Evolutionary conservation across 768 basidiomycete species (phyloP).

Genomic region (Termitomyces sp.): DNA sequence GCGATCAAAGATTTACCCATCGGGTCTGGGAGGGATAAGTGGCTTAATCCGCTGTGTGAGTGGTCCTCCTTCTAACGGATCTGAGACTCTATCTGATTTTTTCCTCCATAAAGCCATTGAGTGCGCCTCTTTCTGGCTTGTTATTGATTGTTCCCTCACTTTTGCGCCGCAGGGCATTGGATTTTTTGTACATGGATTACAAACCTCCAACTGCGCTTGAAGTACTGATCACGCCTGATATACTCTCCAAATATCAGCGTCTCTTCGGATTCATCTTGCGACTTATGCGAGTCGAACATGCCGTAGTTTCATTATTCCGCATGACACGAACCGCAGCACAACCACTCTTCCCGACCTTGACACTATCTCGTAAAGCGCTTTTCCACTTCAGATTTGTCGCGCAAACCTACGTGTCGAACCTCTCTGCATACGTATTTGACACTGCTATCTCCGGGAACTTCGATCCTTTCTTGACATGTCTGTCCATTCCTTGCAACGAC

Average conservation of each 20-base stretch:
- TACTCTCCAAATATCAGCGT: conserved; percentile 82
- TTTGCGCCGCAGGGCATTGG: conserved; percentile 55
- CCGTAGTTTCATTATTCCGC: conserved; percentile 58
- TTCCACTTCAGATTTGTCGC: conserved; percentile 70
- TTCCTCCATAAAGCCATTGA: conserved; percentile 34
- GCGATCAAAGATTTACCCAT: conserved; percentile 69
- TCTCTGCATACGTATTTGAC: conserved; percentile 72
- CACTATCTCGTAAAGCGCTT: conserved; percentile 45
- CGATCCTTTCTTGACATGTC: conserved; percentile 53
- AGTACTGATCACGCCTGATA: conserved; percentile 61
- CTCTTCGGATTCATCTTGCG: conserved; percentile 78
- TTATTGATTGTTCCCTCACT: conserved; percentile 4
- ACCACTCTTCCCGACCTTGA: conserved; percentile 56
- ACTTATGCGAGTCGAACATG: conserved; percentile 71
- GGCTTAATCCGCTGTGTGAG: conserved; percentile 81
- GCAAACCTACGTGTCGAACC: conserved; percentile 61
- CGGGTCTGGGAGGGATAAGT: conserved; percentile 62
- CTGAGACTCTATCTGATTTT: neutral
- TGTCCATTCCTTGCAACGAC: conserved; percentile 18
- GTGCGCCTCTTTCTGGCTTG: conserved; percentile 23
- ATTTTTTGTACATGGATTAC: conserved; percentile 89
- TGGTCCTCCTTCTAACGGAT: conserved; percentile 11
- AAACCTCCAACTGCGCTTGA: conserved; percentile 78
- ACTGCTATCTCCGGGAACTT: conserved; percentile 78
- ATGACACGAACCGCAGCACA: conserved; percentile 40